A percentile compares a stretch with the other conserved stretches of the same genome.
Conservation (phyloP, 306 rosid genomes). For the Cyamopsis tetragonoloba region DNA sequence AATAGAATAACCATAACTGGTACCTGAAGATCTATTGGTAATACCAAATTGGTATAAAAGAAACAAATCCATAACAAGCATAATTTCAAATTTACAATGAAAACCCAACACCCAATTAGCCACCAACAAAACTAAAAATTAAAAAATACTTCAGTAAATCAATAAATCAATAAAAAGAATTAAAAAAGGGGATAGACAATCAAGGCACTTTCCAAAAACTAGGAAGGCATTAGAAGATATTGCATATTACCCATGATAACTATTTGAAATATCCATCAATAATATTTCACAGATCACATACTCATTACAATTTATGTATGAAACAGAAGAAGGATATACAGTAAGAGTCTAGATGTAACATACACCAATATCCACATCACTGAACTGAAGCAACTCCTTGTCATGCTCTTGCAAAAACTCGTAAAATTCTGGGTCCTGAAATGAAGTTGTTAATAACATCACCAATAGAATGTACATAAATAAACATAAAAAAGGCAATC, state of each 20-base stretch:
- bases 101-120: neutral
- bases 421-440: slow-evolving; percentile 83
- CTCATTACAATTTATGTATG: neutral
- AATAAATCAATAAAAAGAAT: too few species aligned
- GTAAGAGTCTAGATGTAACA: slow-evolving; percentile 7
- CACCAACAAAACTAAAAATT: too few species aligned
- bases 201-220: neutral
- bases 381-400: slow-evolving; percentile 71
- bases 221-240: neutral
- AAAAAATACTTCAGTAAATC: too few species aligned
- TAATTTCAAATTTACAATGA: neutral
- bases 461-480: neutral
- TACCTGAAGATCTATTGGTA: too few species aligned
- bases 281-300: neutral
- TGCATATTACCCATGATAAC: neutral
- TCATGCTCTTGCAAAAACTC: slow-evolving; percentile 79
- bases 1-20: too few species aligned
- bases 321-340: neutral
- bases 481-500: neutral
- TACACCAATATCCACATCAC: slow-evolving; percentile 62
- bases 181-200: neutral
- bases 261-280: neutral
- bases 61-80: neutral
- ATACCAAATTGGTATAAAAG: neutral
- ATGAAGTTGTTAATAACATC: slow-evolving; percentile 29